Evolutionary conservation across 169 alveolate genomes (phyloP), one percentile per base, ranked within the genome.

Genomic region (Plasmodium fragile): DNA sequence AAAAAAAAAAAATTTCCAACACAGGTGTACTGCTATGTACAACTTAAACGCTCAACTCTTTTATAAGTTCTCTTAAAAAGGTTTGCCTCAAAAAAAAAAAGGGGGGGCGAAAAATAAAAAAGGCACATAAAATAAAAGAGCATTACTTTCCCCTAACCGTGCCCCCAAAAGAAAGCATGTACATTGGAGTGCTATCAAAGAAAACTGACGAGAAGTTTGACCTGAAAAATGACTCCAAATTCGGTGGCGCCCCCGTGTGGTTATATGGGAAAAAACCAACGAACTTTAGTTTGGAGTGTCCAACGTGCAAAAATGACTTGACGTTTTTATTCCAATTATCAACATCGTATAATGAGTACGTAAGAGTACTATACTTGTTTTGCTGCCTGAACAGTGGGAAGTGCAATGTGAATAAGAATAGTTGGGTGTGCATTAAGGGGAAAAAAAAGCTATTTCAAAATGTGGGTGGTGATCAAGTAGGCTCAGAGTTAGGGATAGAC

Each of bases 171-270:
- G 1, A 65, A 82, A 82, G 71, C 32, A 85, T 87, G 93, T 87
- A 87, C 71, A 78, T 87, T 25, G 93, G 93, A 78, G 77, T 78
- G 59, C 32, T 87, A 65, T 87, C 93, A 11, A 39, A 87, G 25
- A 87, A 87, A 87, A n/a, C 52, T 11, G 93, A 87, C 71, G 13
- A 36, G 49, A 77, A 87, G 6, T 87, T 87, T 87, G 89, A 87
- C 43, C 39, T 87, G 53, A 78, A 71, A 39, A 87, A 87, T 87
- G 93, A 87, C 36, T 87, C 93, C 36, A 87, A 87, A 78, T 87
- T 87, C 65, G 93, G 93, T 16, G 93, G 93, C 22, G 82, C 69
- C 52, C 93, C 93, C 41, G 22, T 87, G 30, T 87, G 93, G 93
- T 78, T 87, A 87, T 16, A 78, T 70, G 93, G 82, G 34, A 78